A percentile compares a stretch with the other conserved stretches of the same genome.
Evolutionary conservation across 495 filamentous ascomycete genomes (phyloP).

Genomic region (Trichoderma reesei): DNA sequence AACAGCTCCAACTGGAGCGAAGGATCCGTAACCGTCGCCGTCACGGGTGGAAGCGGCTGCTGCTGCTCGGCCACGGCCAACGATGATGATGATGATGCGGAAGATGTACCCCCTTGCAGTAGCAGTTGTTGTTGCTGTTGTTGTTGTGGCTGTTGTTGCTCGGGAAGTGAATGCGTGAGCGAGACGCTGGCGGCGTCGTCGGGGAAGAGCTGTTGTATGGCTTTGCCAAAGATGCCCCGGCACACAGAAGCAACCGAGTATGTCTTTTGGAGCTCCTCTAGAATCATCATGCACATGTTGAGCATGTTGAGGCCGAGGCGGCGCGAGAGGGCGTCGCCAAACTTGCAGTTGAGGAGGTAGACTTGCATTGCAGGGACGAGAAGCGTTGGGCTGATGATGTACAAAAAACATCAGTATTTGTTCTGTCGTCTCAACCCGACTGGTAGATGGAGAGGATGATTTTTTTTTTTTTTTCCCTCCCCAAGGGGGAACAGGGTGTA

Average conservation of each 20-base stretch:
- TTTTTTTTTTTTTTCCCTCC: no score
- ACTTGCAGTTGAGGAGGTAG: conserved; percentile 3
- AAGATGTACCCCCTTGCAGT: no score
- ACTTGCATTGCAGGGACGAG: conserved; percentile 1
- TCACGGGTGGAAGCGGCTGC: neutral
- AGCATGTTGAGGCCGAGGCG: neutral
- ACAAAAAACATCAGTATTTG: neutral
- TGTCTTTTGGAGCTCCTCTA: neutral
- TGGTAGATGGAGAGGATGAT: neutral
- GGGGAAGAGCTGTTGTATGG: neutral
- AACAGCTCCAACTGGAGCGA: neutral
- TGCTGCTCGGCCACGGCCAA: neutral
- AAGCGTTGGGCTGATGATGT: neutral
- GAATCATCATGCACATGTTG: conserved; percentile 4
- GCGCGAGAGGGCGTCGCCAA: neutral
- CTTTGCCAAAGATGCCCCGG: conserved; percentile 4
- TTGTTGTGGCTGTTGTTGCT: neutral
- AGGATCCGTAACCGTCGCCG: neutral
- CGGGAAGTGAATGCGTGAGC: neutral
- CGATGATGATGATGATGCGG: no score
- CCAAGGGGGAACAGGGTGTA: neutral
- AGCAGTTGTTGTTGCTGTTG: neutral
- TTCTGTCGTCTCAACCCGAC: neutral
- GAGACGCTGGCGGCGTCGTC: neutral
- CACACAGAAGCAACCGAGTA: neutral